Evolutionary conservation across 495 filamentous ascomycete genomes (phyloP).

Genomic region (Collariella sp.): DNA sequence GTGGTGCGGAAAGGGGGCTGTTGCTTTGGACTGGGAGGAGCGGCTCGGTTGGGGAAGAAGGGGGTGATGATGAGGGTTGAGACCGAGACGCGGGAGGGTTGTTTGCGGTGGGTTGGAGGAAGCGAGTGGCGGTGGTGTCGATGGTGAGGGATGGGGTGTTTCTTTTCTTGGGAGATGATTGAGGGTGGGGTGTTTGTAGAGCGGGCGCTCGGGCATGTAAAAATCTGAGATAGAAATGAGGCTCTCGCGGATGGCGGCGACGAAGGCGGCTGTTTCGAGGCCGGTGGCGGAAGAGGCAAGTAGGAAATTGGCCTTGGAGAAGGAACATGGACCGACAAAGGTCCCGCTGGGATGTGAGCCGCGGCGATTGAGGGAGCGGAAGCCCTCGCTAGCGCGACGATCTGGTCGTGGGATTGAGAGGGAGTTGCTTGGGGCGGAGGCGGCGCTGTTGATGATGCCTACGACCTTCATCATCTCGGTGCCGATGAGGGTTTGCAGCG

Average conservation of each 20-base stretch:
- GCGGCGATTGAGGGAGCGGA: constrained; percentile 1
- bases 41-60: constrained; percentile 8
- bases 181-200: not conserved
- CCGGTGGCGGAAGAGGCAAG: constrained; percentile 34
- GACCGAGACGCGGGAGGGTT: not conserved
- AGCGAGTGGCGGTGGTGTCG: not conserved
- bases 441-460: constrained; percentile 32
- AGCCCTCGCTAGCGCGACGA: constrained; percentile 8
- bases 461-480: constrained; percentile 36
- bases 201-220: constrained; percentile 27
- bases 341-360: constrained; percentile 2
- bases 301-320: constrained; percentile 36
- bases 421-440: constrained; percentile 1
- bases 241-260: constrained; percentile 35
- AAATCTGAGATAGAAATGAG: constrained; percentile 28
- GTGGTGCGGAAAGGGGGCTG: not conserved
- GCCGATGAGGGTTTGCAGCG: constrained; percentile 37
- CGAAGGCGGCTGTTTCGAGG: constrained; percentile 31
- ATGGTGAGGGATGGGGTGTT: not conserved
- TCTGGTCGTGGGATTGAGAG: constrained; percentile 3
- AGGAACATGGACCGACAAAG: constrained; percentile 17
- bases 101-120: not conserved
- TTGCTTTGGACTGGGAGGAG: not conserved
- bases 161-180: not conserved
- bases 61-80: constrained; percentile 11